Percentiles rank a stretch among this genome's conserved stretches.
Evolutionary conservation across 371 early-diverging fungal genomes (phyloP).

Genomic region (Coelomomyces lativittatus): DNA sequence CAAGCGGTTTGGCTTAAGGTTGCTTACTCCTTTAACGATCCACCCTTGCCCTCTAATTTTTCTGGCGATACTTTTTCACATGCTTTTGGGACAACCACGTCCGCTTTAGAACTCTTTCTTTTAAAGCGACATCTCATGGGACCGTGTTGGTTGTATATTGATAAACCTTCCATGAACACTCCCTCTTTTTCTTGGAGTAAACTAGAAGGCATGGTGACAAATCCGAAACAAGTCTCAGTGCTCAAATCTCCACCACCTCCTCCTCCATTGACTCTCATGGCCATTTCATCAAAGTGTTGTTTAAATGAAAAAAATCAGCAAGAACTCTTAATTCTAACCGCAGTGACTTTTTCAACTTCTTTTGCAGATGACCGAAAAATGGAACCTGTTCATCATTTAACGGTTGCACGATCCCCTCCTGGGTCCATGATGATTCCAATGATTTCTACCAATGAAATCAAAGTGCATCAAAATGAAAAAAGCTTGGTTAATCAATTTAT

Average conservation of each 20-base stretch:
- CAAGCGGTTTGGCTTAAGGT: constrained; percentile 72
- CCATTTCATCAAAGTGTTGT: constrained; percentile 13
- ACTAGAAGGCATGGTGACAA: constrained; percentile 41
- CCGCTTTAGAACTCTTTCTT: constrained; percentile 77
- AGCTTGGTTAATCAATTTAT: constrained; percentile 14
- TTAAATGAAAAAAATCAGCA: background rate
- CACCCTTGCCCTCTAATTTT: constrained; percentile 47
- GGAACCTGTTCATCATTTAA: background rate
- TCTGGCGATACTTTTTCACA: constrained; percentile 64
- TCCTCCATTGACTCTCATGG: constrained; percentile 72
- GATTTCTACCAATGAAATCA: background rate
- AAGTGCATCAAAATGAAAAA: constrained; percentile 7
- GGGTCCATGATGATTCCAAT: background rate
- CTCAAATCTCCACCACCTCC: constrained; percentile 20
- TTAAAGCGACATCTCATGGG: constrained; percentile 90
- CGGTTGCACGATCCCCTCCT: background rate
- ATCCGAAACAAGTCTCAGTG: constrained; percentile 51
- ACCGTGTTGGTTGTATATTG: constrained; percentile 77
- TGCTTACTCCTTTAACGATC: constrained; percentile 54
- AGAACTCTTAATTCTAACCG: background rate
- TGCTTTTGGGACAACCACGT: constrained; percentile 71
- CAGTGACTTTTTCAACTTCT: background rate
- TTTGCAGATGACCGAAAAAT: background rate
- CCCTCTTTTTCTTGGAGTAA: constrained; percentile 66
- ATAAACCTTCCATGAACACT: constrained; percentile 14